Conservation (phyloP, 148 eudicot genomes). For the Cornus suecica region DNA sequence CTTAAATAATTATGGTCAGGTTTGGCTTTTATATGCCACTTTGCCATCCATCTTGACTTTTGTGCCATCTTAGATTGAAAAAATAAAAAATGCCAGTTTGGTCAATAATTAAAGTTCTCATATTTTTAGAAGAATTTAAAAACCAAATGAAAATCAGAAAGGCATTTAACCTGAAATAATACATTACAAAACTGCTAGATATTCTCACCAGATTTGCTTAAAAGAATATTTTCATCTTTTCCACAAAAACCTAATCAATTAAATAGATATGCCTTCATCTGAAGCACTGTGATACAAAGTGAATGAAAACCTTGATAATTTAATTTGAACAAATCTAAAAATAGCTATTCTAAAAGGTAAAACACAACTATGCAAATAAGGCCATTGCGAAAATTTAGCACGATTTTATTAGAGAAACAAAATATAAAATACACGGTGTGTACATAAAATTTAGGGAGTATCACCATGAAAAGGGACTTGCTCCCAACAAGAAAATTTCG, state of each 20-base stretch:
- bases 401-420: slow-evolving; percentile 9
- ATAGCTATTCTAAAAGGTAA: not conserved
- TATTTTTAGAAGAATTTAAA: too few relatives aligned
- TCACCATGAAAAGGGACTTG: slow-evolving; percentile 92
- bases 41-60: too few relatives aligned
- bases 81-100: too few relatives aligned
- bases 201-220: too few relatives aligned
- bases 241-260: not conserved
- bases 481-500: slow-evolving; percentile 87
- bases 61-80: too few relatives aligned
- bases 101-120: too few relatives aligned
- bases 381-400: not conserved
- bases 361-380: slow-evolving; percentile 6
- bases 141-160: too few relatives aligned
- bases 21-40: too few relatives aligned
- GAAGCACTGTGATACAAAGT: not conserved
- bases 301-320: not conserved
- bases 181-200: too few relatives aligned
- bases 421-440: slow-evolving; percentile 15
- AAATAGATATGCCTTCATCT: not conserved
- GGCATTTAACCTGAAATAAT: too few relatives aligned
- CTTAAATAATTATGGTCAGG: too few relatives aligned
- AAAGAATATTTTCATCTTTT: too few relatives aligned
- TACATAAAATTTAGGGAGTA: slow-evolving; percentile 7
- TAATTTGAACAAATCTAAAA: not conserved